These are phyloP conservation scores for Phytophthora niederhauseri DNA, from an alignment of 352 stramenopile species.

Conservation along the genomic window DNA sequence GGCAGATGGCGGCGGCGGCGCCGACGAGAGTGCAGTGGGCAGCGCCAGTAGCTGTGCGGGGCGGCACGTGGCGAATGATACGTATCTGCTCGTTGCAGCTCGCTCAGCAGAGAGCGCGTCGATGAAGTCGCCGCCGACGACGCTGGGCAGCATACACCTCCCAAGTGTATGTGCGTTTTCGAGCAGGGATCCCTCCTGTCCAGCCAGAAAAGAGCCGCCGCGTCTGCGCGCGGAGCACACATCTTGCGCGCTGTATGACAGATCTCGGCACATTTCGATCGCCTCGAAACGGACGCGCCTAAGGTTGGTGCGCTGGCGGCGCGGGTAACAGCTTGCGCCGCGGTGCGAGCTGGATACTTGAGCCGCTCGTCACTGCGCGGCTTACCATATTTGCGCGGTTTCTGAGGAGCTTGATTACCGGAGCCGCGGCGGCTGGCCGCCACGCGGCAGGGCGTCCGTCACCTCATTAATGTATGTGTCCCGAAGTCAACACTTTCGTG, in stretches of 20 bases:
- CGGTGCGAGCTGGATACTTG: neutral
- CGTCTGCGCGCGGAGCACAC: conserved; percentile 6
- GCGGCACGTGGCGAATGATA: neutral
- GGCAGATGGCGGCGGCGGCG: conserved; percentile 4
- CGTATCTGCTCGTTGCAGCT: neutral
- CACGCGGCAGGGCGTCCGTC: neutral
- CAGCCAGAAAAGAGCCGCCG: conserved; percentile 13
- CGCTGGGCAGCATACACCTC: conserved; percentile 21
- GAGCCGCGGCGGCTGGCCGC: neutral
- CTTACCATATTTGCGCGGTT: neutral
- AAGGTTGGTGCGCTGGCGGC: conserved; percentile 7
- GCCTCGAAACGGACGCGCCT: conserved; percentile 31
- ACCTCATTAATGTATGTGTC: neutral
- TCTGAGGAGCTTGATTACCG: neutral
- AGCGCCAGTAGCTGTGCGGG: neutral
- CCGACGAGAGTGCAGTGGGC: neutral
- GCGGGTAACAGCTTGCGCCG: conserved; percentile 8
- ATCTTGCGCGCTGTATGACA: conserved; percentile 21
- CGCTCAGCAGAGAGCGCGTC: conserved; percentile 25
- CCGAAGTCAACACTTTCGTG: neutral
- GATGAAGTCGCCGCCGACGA: conserved; percentile 3
- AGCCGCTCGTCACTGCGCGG: neutral
- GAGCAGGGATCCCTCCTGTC: conserved; percentile 18
- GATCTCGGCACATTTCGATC: conserved; percentile 13
- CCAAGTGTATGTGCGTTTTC: conserved; percentile 35